Conservation (phyloP, 2,329 filamentous ascomycete genomes). For the Thermomyces lanuginosus region DNA sequence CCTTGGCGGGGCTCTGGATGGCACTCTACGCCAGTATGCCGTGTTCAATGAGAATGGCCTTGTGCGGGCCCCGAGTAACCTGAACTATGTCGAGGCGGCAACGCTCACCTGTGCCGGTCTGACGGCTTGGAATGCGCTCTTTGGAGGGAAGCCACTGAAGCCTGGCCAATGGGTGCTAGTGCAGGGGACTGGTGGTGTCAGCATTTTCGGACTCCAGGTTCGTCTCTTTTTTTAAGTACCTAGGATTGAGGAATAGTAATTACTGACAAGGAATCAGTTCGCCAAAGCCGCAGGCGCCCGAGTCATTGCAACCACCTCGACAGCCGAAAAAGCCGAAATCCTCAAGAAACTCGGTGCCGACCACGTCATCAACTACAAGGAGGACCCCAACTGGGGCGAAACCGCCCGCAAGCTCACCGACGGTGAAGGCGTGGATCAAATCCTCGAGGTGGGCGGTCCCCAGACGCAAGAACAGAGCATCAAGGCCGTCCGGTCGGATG, state of each 20-base stretch:
- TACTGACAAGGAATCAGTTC: slow-evolving; percentile 9
- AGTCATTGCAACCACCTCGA: slow-evolving; percentile 43
- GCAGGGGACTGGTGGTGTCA: slow-evolving; percentile 39
- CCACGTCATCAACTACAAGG: slow-evolving; percentile 30
- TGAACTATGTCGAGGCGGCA: slow-evolving; percentile 31
- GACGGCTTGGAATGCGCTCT: slow-evolving; percentile 39
- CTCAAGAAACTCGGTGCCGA: slow-evolving; percentile 34
- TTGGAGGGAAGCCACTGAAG: slow-evolving; percentile 26
- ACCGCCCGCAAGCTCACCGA: slow-evolving; percentile 25
- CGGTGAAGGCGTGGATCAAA: slow-evolving; percentile 24
- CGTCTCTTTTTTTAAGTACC: too few relatives aligned
- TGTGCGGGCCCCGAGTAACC: slow-evolving; percentile 30
- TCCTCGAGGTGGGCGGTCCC: slow-evolving; percentile 27
- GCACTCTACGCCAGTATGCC: slow-evolving; percentile 32
- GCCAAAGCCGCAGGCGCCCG: slow-evolving; percentile 35
- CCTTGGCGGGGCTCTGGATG: slow-evolving; percentile 32
- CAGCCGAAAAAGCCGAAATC: slow-evolving; percentile 31
- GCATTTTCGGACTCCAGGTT: slow-evolving; percentile 36
- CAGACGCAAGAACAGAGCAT: slow-evolving; percentile 29
- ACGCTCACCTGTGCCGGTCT: slow-evolving; percentile 33
- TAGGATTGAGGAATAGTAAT: slow-evolving; percentile 6
- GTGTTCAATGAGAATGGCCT: slow-evolving; percentile 34
- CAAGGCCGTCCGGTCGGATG: slow-evolving; percentile 21
- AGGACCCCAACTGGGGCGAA: slow-evolving; percentile 21
- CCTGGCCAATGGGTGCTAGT: slow-evolving; percentile 32